Conservation (phyloP, 2,329 filamentous ascomycete species). For the Cladophialophora chaetospira region DNA sequence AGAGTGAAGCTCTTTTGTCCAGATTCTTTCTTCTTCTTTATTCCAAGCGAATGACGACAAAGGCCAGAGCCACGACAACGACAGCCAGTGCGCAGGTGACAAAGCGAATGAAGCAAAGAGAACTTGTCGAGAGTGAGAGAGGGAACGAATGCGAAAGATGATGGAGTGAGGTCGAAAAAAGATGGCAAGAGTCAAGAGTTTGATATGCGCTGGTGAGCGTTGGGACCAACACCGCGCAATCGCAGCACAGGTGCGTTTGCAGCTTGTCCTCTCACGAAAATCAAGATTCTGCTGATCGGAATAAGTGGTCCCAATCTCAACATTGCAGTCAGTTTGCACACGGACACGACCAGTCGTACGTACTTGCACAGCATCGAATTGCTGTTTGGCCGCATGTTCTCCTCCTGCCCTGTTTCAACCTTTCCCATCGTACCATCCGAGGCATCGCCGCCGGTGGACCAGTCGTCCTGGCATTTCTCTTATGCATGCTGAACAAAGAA, state of each 20-base stretch:
- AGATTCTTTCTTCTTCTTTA: constrained; percentile 5
- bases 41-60: constrained; percentile 13
- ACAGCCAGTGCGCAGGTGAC: constrained; percentile 3
- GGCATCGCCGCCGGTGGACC: neutral
- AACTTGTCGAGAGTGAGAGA: neutral
- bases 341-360: constrained; percentile 6
- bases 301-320: neutral
- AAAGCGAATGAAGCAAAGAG: neutral
- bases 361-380: constrained; percentile 6
- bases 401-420: constrained; percentile 10
- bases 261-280: constrained; percentile 8
- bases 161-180: neutral
- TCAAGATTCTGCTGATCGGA: neutral
- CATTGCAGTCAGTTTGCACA: neutral
- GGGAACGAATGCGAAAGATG: neutral
- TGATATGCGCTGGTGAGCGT: constrained; percentile 13
- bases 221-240: constrained; percentile 3
- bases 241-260: neutral
- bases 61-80: neutral
- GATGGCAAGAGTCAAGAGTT: neutral
- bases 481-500: constrained; percentile 6
- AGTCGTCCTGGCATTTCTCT: constrained; percentile 9
- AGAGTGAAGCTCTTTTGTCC: neutral
- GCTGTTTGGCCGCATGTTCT: neutral
- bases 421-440: neutral